Evolutionary conservation across 352 stramenopile genomes (phyloP), one percentile per base, ranked within the genome.

Genomic region (Pythium brachiatum): DNA sequence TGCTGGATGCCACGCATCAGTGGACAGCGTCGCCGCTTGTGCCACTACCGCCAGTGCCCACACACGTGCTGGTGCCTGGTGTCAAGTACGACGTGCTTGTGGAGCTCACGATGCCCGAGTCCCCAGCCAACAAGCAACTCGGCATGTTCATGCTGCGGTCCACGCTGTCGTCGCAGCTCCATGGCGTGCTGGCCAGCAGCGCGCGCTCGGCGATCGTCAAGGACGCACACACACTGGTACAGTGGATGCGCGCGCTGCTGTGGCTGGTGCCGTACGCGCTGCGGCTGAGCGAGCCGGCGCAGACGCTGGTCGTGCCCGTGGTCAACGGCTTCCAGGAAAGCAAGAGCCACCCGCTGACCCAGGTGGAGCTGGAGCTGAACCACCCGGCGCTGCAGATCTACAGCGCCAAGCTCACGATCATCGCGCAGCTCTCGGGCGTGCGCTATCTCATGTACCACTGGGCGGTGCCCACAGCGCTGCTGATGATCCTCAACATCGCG

Each of bases 361-460:
- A 63, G 12, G 70, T 90, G 3, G 61, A 74, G 0, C 65, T 94
- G 47, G 62, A 63, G 61, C 51, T 94, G 20, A 92, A 89, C 59
- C 86, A 87, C 20, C 83, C 85, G 1, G 68, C 70, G 57, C 36
- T 94, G 56, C 85, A 94, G 53, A 72, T 92, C 7, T 90, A 89
- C 64, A 68, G 64, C 25, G 83, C 79, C 25, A 86, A 87, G 63
- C 76, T 94, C 36, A 92, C 79, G 59, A 79, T 94, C 56, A 88
- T 94, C 57, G 83, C 85, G 25, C 85, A 94, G 69, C 73, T 94
- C 47, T 82, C 81, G 46, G 85, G 85, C 7, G 70, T 94, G 47
- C 83, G 81, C 20, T 94, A 92, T 48, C 70, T 92, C 57, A 94
- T 94, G 85, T 94, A 94, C 69, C 82, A 94, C 75, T 94, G 85